A percentile compares a stretch with the other conserved stretches of the same genome.
Conservation (phyloP, 805 yeast species). For the Metschnikowia kofuensis region DNA sequence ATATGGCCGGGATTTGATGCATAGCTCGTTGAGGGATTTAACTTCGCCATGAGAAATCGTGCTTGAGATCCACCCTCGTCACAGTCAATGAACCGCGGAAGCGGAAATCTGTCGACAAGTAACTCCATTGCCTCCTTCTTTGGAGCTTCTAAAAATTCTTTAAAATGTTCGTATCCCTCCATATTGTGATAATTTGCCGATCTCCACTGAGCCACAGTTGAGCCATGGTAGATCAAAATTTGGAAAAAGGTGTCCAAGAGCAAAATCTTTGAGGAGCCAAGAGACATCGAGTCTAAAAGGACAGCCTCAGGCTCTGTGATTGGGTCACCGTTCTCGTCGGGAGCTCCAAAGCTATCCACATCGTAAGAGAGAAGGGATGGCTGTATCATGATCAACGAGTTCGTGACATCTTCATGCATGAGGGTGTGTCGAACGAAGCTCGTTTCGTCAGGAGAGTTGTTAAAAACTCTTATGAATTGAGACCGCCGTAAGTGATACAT, state of each 20-base stretch:
- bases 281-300: constrained; percentile 59
- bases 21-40: constrained; percentile 64
- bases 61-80: constrained; percentile 79
- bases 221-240: constrained; percentile 64
- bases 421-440: constrained; percentile 61
- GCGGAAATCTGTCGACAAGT: constrained; percentile 63
- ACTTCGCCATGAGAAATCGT: constrained; percentile 63
- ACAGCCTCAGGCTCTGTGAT: constrained; percentile 58
- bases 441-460: constrained; percentile 72
- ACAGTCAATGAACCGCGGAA: constrained; percentile 69
- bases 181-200: constrained; percentile 59
- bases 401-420: constrained; percentile 57
- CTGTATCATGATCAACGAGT: constrained; percentile 65
- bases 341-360: constrained; percentile 39
- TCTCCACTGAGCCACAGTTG: constrained; percentile 65
- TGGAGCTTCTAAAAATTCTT: constrained; percentile 58
- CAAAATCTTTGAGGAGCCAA: constrained; percentile 54
- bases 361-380: constrained; percentile 63
- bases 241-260: constrained; percentile 69
- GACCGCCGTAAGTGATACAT: constrained; percentile 66
- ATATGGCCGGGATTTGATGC: constrained; percentile 35
- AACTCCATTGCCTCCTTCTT: constrained; percentile 64
- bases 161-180: constrained; percentile 58
- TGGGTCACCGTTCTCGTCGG: constrained; percentile 29
- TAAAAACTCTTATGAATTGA: constrained; percentile 61